Conservation (phyloP, 345 rosid genomes). For the Orychophragmus violaceus region DNA sequence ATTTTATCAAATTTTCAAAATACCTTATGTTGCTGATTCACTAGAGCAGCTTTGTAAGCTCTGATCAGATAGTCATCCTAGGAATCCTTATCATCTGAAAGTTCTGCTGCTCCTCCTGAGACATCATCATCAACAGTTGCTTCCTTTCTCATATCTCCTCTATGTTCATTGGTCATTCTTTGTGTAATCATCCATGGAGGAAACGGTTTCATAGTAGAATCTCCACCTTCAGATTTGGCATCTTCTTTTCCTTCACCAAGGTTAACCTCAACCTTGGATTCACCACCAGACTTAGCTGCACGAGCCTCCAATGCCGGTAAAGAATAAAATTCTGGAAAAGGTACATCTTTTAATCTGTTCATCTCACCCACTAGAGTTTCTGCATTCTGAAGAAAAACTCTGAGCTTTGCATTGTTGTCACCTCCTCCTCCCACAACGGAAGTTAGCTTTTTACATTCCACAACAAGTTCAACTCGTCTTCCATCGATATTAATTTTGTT, state of each 20-base stretch:
- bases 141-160: slow-evolving; percentile 70
- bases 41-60: too few species aligned
- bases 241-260: slow-evolving; percentile 74
- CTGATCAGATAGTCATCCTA: too few species aligned
- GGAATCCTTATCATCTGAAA: too few species aligned
- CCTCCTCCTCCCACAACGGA: slow-evolving; percentile 87
- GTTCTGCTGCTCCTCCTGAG: too few species aligned
- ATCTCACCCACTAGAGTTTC: slow-evolving; percentile 71
- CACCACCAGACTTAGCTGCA: slow-evolving; percentile 60
- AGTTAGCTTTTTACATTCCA: slow-evolving; percentile 80
- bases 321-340: slow-evolving; percentile 65
- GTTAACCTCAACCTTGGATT: slow-evolving; percentile 76
- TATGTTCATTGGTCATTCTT: slow-evolving; percentile 89
- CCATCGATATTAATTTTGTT: slow-evolving; percentile 54
- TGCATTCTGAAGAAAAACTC: slow-evolving; percentile 65
- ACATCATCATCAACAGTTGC: too few species aligned
- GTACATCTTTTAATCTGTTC: slow-evolving; percentile 69
- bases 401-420: slow-evolving; percentile 81
- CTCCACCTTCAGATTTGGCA: slow-evolving; percentile 52
- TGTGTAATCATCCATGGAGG: slow-evolving; percentile 95
- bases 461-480: slow-evolving; percentile 74
- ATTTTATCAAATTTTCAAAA: too few species aligned
- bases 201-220: slow-evolving; percentile 52
- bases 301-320: slow-evolving; percentile 90
- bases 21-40: too few species aligned